Conservation (phyloP, 2,329 filamentous ascomycete species). For the Cladophialophora psammophila region DNA sequence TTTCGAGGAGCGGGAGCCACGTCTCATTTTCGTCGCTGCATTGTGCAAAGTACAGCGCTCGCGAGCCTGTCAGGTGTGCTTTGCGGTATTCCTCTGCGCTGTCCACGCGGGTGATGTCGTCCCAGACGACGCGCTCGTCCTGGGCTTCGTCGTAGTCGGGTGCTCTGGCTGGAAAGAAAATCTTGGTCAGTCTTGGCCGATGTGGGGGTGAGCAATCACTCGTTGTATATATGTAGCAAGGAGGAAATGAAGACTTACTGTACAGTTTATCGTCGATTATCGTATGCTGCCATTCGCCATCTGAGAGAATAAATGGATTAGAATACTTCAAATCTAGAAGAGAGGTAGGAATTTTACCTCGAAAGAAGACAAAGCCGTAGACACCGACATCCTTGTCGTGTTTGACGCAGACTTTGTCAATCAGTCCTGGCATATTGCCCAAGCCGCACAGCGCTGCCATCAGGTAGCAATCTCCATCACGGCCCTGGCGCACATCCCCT, state of each 20-base stretch:
- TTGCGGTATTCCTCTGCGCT: constrained; percentile 74
- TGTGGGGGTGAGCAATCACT: not conserved
- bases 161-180: constrained; percentile 62
- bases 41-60: constrained; percentile 79
- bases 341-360: constrained; percentile 54
- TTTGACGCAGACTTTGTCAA: constrained; percentile 76
- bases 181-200: not conserved
- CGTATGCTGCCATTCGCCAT: constrained; percentile 89
- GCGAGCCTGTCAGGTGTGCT: constrained; percentile 76
- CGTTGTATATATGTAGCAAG: not conserved
- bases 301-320: constrained; percentile 49
- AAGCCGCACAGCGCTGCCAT: constrained; percentile 81
- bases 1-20: constrained; percentile 81
- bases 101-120: constrained; percentile 74
- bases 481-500: constrained; percentile 79
- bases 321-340: not conserved
- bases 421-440: constrained; percentile 73
- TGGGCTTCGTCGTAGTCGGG: constrained; percentile 82
- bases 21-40: constrained; percentile 80
- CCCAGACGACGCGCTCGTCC: constrained; percentile 74
- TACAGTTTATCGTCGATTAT: constrained; percentile 93
- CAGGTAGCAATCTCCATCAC: constrained; percentile 84
- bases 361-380: constrained; percentile 84
- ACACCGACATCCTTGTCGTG: constrained; percentile 71
- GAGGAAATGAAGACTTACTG: constrained; percentile 39